phyloP scores from a whole-genome alignment of 768 basidiomycete genomes.

The Lactarius indigo region DNA sequence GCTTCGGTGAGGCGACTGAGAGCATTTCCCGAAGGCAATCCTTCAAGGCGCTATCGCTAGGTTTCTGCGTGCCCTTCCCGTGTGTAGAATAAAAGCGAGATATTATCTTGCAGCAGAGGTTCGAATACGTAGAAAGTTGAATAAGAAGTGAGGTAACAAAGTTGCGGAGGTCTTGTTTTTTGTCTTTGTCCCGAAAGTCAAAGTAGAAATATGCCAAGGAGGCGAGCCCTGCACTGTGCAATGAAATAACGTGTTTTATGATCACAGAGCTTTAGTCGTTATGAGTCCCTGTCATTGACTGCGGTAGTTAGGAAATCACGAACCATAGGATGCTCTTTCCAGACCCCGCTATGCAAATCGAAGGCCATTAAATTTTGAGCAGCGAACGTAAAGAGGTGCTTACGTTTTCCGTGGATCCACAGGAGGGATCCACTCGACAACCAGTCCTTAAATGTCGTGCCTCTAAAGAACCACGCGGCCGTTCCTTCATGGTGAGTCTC shows the following conservation, averaged over 20 bases:
- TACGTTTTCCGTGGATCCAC: background rate
- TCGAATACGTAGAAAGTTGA: background rate
- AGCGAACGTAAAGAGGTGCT: background rate
- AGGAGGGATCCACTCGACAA: background rate
- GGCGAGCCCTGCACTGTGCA: background rate
- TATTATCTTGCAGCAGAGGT: background rate
- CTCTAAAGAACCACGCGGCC: background rate
- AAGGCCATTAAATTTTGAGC: background rate
- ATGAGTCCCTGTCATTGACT: background rate
- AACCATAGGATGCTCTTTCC: background rate
- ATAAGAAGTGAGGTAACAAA: background rate
- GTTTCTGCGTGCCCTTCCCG: no score
- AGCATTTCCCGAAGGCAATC: no score
- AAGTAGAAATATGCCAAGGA: background rate
- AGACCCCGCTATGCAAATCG: background rate
- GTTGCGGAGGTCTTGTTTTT: background rate
- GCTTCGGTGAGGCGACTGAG: no score
- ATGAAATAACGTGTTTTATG: background rate
- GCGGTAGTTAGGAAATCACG: background rate
- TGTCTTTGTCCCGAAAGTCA: background rate
- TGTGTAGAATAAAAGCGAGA: no score
- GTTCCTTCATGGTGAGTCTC: background rate
- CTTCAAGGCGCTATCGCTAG: no score
- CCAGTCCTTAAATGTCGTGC: background rate
- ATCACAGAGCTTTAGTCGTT: background rate